Evolutionary conservation across 192 early-diverging fungal genomes (phyloP), one percentile per base, ranked within the genome.

Genomic region (Umbelopsis sp.): DNA sequence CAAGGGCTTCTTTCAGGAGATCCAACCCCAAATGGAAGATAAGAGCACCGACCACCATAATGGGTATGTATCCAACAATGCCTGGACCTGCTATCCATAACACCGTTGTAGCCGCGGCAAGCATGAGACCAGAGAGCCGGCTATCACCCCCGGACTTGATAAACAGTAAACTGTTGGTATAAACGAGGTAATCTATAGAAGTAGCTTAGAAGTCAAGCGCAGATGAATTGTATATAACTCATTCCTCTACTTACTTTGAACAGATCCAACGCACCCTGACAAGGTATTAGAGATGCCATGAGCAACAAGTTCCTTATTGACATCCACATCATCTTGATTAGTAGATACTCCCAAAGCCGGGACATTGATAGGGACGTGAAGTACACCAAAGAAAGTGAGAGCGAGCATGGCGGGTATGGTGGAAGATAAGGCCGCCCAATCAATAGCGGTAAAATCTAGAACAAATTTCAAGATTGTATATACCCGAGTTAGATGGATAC

Each of bases 321-420:
- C 89, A 79, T 98, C 91, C n/a, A 98, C 88, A 70, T 90, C 84
- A 74, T 94, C 92, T 48, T 88, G 85, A 23, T 91, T 86, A 5
- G 95, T 95, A 3, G 96, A 97, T 8, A 97, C 95, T 1, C 94
- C 93, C 55, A 96, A 82, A 13, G 95, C 95, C 6, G 95, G 96
- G 0, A 98, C 91, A 73, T 98, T 99, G 74, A 99, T 97, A 4
- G 97, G 96, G 6, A 99, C 97, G 78, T 99, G 96, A 25, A 99
- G 79, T 55, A 99, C 89, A 55, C 86, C 95, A 82, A 98, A 98
- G 70, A 98, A 98, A 10, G 95, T 91, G 72, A 98, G 81, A 0
- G 95, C 95, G 21, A 96, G 70, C 90, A 95, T 94, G 15, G 94
- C 95, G n/a, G 95, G 95, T 18, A 95, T 72, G 1, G 95, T 92